A percentile compares a stretch with the other conserved stretches of the same genome.
Evolutionary conservation across 305 asterid genomes (phyloP).

Genomic region (Rubia peregrina): DNA sequence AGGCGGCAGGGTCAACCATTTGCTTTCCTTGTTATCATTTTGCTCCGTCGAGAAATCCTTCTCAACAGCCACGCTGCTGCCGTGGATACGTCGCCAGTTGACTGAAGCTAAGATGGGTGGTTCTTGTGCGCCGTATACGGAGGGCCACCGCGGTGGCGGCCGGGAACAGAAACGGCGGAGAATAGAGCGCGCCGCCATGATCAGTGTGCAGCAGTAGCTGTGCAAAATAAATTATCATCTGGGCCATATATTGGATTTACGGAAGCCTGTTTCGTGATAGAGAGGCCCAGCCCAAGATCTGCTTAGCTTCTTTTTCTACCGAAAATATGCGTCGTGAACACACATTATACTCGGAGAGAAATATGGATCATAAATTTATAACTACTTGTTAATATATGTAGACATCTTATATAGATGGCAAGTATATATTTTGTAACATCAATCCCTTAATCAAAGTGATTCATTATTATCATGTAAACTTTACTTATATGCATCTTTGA

Average conservation of each 20-base stretch:
- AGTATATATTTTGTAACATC: no score
- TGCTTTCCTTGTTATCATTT: conserved; percentile 24
- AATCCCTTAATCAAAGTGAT: no score
- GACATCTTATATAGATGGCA: no score
- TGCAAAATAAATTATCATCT: background rate
- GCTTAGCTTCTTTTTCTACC: no score
- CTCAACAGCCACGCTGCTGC: conserved; percentile 22
- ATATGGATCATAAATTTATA: no score
- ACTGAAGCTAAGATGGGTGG: conserved; percentile 2
- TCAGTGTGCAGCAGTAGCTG: conserved; percentile 13
- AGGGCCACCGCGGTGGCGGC: conserved; percentile 27
- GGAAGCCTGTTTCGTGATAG: background rate
- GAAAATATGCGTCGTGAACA: no score
- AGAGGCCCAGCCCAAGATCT: background rate
- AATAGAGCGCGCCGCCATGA: conserved; percentile 38
- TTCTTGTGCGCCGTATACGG: conserved; percentile 15
- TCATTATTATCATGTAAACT: no score
- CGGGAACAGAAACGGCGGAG: conserved; percentile 40
- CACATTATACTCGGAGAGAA: no score
- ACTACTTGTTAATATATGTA: no score
- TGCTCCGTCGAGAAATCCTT: conserved; percentile 23
- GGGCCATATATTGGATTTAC: background rate
- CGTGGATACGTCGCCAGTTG: conserved; percentile 21
- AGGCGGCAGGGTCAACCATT: conserved; percentile 63
- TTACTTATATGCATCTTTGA: no score